A percentile compares a stretch with the other conserved stretches of the same genome.
These are phyloP conservation scores for Colletotrichum abscissum DNA, from an alignment of 2,329 filamentous ascomycete species.

Conservation along the genomic window DNA sequence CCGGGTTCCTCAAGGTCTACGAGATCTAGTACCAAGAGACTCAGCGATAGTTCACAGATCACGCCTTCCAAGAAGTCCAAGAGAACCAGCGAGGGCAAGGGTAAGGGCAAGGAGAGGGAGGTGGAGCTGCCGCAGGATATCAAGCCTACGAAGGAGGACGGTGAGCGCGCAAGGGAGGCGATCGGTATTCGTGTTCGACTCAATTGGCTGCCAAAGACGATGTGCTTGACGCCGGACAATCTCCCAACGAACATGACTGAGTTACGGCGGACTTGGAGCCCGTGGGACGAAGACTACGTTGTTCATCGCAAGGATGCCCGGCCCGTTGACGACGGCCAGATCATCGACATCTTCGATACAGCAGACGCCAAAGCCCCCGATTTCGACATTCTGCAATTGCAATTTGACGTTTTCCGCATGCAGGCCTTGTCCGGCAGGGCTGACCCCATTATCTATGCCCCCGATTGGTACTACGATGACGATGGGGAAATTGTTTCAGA, in stretches of 20 bases:
- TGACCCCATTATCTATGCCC: background rate
- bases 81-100: too few species aligned
- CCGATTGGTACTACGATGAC: background rate
- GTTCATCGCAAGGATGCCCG: background rate
- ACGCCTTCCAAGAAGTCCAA: too few species aligned
- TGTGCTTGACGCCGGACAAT: background rate
- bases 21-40: too few species aligned
- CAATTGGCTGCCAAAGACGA: rapidly evolving
- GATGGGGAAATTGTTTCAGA: too few species aligned
- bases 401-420: background rate
- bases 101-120: too few species aligned
- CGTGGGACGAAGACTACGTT: background rate
- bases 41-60: too few species aligned
- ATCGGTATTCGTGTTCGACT: background rate
- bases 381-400: background rate
- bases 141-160: background rate
- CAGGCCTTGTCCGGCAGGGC: background rate
- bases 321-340: background rate
- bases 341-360: background rate
- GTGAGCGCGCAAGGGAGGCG: background rate
- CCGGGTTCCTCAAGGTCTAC: too few species aligned
- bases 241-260: background rate
- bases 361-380: background rate
- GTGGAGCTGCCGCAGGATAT: background rate
- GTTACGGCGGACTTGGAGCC: background rate